Base-by-base conservation (phyloP, 331 rosid genomes). In the Arachis monticola region DNA sequence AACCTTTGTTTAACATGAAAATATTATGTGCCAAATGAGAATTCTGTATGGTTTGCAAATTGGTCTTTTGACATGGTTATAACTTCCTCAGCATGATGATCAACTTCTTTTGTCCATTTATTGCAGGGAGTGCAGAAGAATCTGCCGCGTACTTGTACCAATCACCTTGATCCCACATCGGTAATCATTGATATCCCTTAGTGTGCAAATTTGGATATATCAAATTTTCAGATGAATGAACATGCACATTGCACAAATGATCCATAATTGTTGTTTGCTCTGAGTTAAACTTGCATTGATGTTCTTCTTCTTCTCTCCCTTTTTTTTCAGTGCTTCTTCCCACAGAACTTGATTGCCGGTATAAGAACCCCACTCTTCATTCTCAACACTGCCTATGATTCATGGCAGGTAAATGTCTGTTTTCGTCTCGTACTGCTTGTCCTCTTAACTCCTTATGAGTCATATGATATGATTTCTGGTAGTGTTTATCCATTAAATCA, bases 311-410 rank as follows among this genome's bases (percentile, higher is more conserved):
- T n/a, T 52, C 55, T 55, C 44, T 60, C 41, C 6, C 47, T n/a
- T 48, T 58, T 59, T 44, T 72, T 82, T 70, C 91, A 88, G 97
- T 92, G 99, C 83, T 94, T 94, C 90, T 94, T 94, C 84, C 97
- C 99, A 8, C 91, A 94, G 80, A 94, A 94, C 80, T 74, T 87
- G 85, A 90, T 92, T 27, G 75, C 77, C 76, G 59, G 83, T 55
- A 44, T 92, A 48, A 76, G 73, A 81, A 92, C 99, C 73, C 98
- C 97, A 5, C 78, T 90, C 11, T 92, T 91, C 85, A 85, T 91
- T 79, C 93, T 88, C 63, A 94, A 94, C 70, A 84, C 95, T 48
- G 97, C 93, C 74, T 92, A 92, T 74, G 97, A 94, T 75, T 83
- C 92, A 13, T 92, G 96, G 96, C 97, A 94, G 97, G 99, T 90